These are phyloP conservation scores for Coemansia sp. DNA, from an alignment of 192 early-diverging fungal genomes.

Conservation along the genomic window DNA sequence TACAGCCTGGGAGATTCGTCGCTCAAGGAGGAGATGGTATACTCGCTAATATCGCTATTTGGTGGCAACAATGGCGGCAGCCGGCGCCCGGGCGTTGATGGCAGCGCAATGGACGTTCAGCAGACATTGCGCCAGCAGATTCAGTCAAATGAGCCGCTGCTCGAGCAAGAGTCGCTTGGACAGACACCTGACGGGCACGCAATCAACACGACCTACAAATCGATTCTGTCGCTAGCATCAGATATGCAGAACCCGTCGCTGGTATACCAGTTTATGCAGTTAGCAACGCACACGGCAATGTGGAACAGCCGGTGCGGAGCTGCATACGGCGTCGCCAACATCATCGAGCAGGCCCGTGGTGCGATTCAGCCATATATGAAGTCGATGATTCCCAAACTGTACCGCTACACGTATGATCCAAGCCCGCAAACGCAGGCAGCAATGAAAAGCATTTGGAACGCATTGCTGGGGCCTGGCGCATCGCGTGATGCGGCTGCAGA, in stretches of 20 bases:
- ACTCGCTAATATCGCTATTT: conserved; percentile 40
- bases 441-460: conserved; percentile 91
- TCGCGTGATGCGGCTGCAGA: neutral
- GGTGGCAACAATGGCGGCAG: conserved; percentile 12
- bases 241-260: conserved; percentile 94
- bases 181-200: conserved; percentile 35
- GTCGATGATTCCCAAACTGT: conserved; percentile 79
- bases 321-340: conserved; percentile 80
- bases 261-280: conserved; percentile 90
- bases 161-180: conserved; percentile 32
- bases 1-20: conserved; percentile 40
- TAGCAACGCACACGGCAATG: conserved; percentile 89
- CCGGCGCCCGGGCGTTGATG: conserved; percentile 4
- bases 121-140: conserved; percentile 28
- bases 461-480: conserved; percentile 59
- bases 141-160: conserved; percentile 34
- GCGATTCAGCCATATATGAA: conserved; percentile 80
- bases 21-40: conserved; percentile 37
- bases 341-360: conserved; percentile 75
- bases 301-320: conserved; percentile 89
- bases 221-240: conserved; percentile 82
- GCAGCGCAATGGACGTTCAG: conserved; percentile 6
- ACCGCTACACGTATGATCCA: conserved; percentile 89
- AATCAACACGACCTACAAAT: conserved; percentile 67
- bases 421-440: conserved; percentile 80